These are phyloP conservation scores for Neofusicoccum kwambonambiense DNA, from an alignment of 2,329 filamentous ascomycete genomes.

Conservation along the genomic window DNA sequence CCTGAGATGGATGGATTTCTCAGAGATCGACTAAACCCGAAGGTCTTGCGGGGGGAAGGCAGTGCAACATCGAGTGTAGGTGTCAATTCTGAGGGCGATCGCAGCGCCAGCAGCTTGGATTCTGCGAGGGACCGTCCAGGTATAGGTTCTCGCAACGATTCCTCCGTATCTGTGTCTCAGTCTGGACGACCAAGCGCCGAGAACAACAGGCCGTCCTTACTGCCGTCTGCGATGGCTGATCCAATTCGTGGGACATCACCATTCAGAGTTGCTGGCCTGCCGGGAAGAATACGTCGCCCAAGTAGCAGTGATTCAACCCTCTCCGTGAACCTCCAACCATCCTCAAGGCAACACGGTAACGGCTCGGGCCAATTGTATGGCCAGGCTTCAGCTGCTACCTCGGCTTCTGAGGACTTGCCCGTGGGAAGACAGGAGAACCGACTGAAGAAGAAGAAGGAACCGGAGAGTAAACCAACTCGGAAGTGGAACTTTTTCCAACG, in stretches of 20 bases:
- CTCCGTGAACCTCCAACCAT: not conserved
- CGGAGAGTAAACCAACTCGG: slow-evolving; percentile 37
- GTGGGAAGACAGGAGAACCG: slow-evolving; percentile 18
- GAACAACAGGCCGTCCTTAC: slow-evolving; percentile 28
- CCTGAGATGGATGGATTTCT: slow-evolving; percentile 48
- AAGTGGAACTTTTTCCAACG: slow-evolving; percentile 63
- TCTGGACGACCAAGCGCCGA: slow-evolving; percentile 26
- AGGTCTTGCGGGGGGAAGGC: slow-evolving; percentile 45
- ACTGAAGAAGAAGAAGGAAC: slow-evolving; percentile 21
- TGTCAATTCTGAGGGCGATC: slow-evolving; percentile 32
- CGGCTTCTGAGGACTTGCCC: not conserved
- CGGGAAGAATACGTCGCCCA: slow-evolving; percentile 31
- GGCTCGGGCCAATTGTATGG: not conserved
- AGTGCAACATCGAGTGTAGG: slow-evolving; percentile 28
- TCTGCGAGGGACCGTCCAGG: slow-evolving; percentile 20
- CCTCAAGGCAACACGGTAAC: not conserved
- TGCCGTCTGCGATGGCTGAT: slow-evolving; percentile 41
- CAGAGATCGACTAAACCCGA: slow-evolving; percentile 44
- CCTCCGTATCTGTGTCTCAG: not conserved
- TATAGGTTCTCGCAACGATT: slow-evolving; percentile 7
- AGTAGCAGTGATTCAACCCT: slow-evolving; percentile 6
- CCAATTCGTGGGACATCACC: slow-evolving; percentile 32
- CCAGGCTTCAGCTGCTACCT: not conserved
- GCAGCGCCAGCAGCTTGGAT: slow-evolving; percentile 36
- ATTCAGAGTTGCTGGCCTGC: slow-evolving; percentile 22